These are phyloP conservation scores for Periglandula ipomoeae DNA, from an alignment of 2,329 filamentous ascomycete genomes.

Conservation along the genomic window DNA sequence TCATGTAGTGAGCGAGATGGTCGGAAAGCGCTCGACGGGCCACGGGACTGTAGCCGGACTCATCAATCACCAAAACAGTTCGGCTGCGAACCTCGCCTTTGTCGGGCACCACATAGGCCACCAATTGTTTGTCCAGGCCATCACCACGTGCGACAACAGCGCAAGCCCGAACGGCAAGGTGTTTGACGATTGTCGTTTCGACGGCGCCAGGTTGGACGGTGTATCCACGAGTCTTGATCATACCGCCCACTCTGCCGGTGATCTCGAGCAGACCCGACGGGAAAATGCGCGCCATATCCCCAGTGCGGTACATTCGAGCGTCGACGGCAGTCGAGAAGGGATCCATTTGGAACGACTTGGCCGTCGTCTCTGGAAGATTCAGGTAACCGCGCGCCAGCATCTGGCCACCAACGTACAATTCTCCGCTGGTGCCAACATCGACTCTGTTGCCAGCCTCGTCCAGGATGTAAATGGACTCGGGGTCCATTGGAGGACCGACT, in stretches of 20 bases:
- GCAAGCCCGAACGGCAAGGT: conserved; percentile 62
- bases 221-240: conserved; percentile 76
- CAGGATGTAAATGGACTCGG: conserved; percentile 61
- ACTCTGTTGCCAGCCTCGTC: conserved; percentile 60
- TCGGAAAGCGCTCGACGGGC: conserved; percentile 55
- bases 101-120: conserved; percentile 68
- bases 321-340: conserved; percentile 50
- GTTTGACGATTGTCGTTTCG: conserved; percentile 60
- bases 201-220: conserved; percentile 71
- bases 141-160: conserved; percentile 68
- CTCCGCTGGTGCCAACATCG: conserved; percentile 52
- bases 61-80: conserved; percentile 55
- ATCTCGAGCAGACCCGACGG: conserved; percentile 64
- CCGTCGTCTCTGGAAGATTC: conserved; percentile 70
- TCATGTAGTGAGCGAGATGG: conserved; percentile 74
- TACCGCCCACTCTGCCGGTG: conserved; percentile 64
- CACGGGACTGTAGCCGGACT: conserved; percentile 60
- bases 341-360: conserved; percentile 60
- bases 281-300: conserved; percentile 59
- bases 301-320: conserved; percentile 65
- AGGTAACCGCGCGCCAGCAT: conserved; percentile 69
- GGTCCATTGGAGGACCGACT: conserved; percentile 61
- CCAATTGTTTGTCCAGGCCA: conserved; percentile 63
- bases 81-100: conserved; percentile 48
- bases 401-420: conserved; percentile 67